Conservation (phyloP, 331 rosid species). For the Telfairia occidentalis region DNA sequence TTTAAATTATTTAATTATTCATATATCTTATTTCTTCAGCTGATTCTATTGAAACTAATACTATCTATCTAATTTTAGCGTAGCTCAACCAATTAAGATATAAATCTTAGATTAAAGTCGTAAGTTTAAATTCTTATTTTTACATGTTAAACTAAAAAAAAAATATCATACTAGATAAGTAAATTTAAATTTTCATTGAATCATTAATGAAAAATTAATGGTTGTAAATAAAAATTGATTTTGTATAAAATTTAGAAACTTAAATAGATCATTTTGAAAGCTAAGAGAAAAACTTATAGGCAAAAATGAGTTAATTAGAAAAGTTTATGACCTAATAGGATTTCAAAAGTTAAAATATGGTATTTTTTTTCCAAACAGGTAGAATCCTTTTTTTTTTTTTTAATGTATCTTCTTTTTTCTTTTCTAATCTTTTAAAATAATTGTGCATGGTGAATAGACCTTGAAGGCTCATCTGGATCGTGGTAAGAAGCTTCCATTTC, state of each 20-base stretch:
- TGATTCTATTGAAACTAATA: no score
- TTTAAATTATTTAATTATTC: no score
- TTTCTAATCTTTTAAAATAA: no score
- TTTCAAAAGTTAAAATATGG: no score
- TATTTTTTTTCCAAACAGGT: neutral
- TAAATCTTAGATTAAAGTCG: no score
- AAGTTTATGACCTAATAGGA: neutral
- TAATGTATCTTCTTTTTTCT: neutral
- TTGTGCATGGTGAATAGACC: slow-evolving; percentile 14
- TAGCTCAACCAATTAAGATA: no score
- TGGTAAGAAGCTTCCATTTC: slow-evolving; percentile 73
- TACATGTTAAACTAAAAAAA: no score
- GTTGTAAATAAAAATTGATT: neutral
- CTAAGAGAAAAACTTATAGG: neutral
- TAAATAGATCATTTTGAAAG: neutral
- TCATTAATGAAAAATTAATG: neutral
- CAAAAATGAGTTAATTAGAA: no score
- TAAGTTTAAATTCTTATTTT: no score
- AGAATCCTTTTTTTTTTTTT: neutral
- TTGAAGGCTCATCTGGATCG: slow-evolving; percentile 57
- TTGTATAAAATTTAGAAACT: neutral
- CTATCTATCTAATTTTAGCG: no score
- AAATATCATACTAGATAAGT: no score
- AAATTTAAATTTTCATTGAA: neutral
- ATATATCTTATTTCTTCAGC: no score